phyloP scores from a whole-genome alignment of 352 stramenopile species.

The Plasmopara muralis region DNA sequence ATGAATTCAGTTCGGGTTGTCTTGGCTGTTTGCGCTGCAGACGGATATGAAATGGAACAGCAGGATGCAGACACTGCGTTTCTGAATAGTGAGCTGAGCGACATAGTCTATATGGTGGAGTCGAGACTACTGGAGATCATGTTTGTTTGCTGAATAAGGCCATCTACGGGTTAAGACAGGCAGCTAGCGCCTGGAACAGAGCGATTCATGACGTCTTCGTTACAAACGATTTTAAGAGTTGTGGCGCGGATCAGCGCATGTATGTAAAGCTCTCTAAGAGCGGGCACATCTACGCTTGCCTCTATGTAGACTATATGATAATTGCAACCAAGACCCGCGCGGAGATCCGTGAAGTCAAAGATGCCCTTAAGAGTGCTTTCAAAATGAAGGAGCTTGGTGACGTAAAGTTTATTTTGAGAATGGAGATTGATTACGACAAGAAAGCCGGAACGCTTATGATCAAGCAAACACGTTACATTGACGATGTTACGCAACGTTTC shows the following conservation, averaged over 20 bases:
- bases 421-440: constrained; percentile 19
- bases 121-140: constrained; percentile 7
- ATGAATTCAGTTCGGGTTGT: constrained; percentile 26
- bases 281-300: constrained; percentile 8
- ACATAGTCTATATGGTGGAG: too few species aligned
- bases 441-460: background rate
- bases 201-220: background rate
- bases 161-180: constrained; percentile 17
- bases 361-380: background rate
- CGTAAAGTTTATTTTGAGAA: constrained; percentile 12
- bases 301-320: background rate
- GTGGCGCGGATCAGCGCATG: constrained; percentile 13
- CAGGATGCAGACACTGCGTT: constrained; percentile 34
- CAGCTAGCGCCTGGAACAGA: constrained; percentile 18
- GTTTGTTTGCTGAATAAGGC: constrained; percentile 15
- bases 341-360: constrained; percentile 2
- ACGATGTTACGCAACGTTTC: constrained; percentile 1
- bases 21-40: constrained; percentile 5
- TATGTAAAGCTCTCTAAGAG: background rate
- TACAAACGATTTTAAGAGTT: background rate
- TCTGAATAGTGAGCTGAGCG: too few species aligned
- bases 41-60: constrained; percentile 9
- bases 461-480: constrained; percentile 7
- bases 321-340: constrained; percentile 2
- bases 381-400: constrained; percentile 19